Evolutionary conservation across 179 eudicot genomes (phyloP), one percentile per base, ranked within the genome.

Genomic region (Actinidia polygama): DNA sequence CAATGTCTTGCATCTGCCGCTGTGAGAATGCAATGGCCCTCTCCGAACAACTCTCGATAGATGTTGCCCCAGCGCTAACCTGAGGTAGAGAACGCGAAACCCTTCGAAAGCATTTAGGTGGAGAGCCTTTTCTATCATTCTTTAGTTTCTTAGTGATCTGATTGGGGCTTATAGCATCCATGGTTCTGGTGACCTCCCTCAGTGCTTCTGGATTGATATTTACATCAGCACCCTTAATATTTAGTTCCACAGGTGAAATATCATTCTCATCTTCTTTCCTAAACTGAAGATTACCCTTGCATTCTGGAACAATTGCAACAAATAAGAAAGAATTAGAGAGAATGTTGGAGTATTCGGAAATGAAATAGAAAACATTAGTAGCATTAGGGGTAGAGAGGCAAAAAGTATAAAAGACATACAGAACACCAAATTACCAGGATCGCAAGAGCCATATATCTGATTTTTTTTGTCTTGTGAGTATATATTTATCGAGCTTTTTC

Each of bases 11-110:
- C 94, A 96, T 90, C 87, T 95, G 99, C 75, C 85, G 87, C 90
- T 91, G 91, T 81, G 99, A 93, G 80, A 96, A 96, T 78, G 85
- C 86, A 78, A 93, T 87, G 84, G 97, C 98, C 86, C 92, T 90
- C 81, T 89, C 93, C 14, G 93, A 86, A 86, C 92, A 90, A 69
- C 83, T 88, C 80, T 88, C 86, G 75, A 90, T 85, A 70, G 98
- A 90, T 72, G 80, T 88, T 84, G 95, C 87, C 19, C 87, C 87
- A 49, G 88, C 88, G 68, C 83, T 85, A 79, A 88, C 26, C 61
- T 73, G 81, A 74, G 90, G 89, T 62, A 86, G 80, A 0, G 82
- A 70, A 49, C 87, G 91, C 58, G 92, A 83, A 63, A 57, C 89
- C 70, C 80, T 93, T 84, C 71, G 84, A 77, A 47, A 84, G 80